Conservation (phyloP, 169 alveolate genomes). For the Plasmodium fragile region DNA sequence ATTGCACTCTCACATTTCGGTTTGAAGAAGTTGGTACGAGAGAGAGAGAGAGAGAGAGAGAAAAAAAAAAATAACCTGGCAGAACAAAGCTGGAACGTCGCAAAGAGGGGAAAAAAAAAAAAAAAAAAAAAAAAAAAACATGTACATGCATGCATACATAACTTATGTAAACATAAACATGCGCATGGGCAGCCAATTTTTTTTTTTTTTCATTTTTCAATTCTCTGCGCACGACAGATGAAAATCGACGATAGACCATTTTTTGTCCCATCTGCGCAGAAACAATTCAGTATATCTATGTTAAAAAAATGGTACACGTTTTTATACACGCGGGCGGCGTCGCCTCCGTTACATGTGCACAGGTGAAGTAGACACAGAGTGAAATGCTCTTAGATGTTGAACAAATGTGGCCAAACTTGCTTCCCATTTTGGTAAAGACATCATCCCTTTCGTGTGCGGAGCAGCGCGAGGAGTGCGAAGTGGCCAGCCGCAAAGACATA, state of each 20-base stretch:
- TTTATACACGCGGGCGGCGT: background rate
- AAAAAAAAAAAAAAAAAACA: background rate
- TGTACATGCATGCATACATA: background rate
- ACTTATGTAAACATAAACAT: background rate
- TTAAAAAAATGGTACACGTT: background rate
- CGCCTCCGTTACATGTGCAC: background rate
- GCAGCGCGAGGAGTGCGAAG: background rate
- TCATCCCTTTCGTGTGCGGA: background rate
- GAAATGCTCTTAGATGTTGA: background rate
- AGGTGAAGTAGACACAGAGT: background rate
- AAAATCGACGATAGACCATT: background rate
- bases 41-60: background rate
- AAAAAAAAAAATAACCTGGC: background rate
- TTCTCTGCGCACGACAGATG: background rate
- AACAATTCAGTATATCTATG: background rate
- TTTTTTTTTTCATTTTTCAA: background rate
- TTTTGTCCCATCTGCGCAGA: background rate
- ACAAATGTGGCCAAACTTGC: background rate
- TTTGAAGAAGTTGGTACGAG: background rate
- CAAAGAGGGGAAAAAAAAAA: too few species aligned
- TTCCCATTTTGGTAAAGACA: background rate
- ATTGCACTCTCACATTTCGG: background rate
- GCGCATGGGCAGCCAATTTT: background rate
- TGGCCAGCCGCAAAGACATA: background rate
- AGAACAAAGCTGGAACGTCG: background rate